Base-by-base conservation (phyloP, 1,284 basidiomycete genomes). In the Mycena citricolor region DNA sequence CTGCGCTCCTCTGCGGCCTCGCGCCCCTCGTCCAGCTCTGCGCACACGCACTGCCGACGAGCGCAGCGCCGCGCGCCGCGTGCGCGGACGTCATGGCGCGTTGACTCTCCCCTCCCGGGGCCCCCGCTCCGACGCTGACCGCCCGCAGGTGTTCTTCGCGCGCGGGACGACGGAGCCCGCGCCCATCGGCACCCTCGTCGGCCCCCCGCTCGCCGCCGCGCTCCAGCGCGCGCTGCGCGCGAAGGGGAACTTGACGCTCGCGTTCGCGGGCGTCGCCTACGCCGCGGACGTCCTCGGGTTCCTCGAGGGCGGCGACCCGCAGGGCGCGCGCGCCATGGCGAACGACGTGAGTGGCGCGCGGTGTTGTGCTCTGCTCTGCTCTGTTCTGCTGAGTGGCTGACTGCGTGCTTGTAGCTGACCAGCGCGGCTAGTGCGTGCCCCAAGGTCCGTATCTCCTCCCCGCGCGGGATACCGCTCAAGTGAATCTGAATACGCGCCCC, bases 381-480 rank as follows among this genome's bases (percentile, higher is more conserved):
- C n/a, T n/a, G n/a, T n/a, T n/a, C n/a, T n/a, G n/a, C n/a, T n/a
- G n/a, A n/a, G n/a, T n/a, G n/a, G n/a, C n/a, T n/a, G 28, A 17
- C 16, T 8, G 11, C 8, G 7, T 4, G 38, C 20, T 44, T 38
- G n/a, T 28, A 51, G 44, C 4, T 47, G 17, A 47, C 49, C 34
- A 43, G 29, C 34, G 47, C 42, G 2, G 47, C 47, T 22, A 44
- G 16, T 13, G 36, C 42, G 8, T 49, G 47, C 42, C 42, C 42
- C 7, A 41, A 32, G 29, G 47, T 49, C 1, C 32, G 17, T 24
- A 49, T 32, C 34, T 49, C 23, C n/a, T 43, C 6, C 41, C 47
- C 5, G n/a, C n/a, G n/a, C n/a, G n/a, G n/a, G n/a, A n/a, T n/a
- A n/a, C n/a, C n/a, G n/a, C n/a, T n/a, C n/a, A n/a, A n/a, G n/a